phyloP scores from a whole-genome alignment of 805 yeast genomes.

The Cyberlindnera mississippiensis region DNA sequence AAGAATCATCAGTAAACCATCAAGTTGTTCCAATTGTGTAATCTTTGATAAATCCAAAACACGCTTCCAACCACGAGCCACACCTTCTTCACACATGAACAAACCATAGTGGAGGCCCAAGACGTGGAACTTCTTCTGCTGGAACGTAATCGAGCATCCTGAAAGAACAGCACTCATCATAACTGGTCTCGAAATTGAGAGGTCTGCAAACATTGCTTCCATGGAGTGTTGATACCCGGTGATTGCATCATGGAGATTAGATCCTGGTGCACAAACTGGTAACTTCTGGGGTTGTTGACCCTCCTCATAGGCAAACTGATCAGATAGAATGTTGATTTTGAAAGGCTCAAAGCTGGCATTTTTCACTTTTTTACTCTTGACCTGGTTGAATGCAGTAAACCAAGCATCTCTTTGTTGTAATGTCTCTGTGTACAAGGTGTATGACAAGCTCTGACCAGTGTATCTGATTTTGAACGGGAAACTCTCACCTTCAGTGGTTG shows the following conservation, averaged over 20 bases:
- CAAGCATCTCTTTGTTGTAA: conserved; percentile 53
- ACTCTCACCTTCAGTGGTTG: conserved; percentile 15
- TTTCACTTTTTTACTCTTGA: conserved; percentile 39
- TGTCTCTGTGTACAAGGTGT: conserved; percentile 45
- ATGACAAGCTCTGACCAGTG: conserved; percentile 53
- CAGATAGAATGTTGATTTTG: conserved; percentile 47
- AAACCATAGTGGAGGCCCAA: conserved; percentile 66
- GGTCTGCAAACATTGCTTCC: conserved; percentile 22
- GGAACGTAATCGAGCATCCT: conserved; percentile 42
- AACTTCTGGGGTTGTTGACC: conserved; percentile 45
- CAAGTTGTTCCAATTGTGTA: conserved; percentile 57
- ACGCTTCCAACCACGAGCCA: conserved; percentile 49
- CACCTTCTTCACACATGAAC: conserved; percentile 38
- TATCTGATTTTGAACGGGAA: conserved; percentile 49
- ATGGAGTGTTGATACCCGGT: conserved; percentile 31
- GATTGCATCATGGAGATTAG: conserved; percentile 45
- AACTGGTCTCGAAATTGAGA: conserved; percentile 29
- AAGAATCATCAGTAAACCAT: conserved; percentile 52
- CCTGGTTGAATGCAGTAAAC: conserved; percentile 48
- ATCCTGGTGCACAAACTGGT: conserved; percentile 49
- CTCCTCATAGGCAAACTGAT: conserved; percentile 63
- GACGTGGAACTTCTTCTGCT: conserved; percentile 43
- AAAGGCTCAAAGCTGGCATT: conserved; percentile 49
- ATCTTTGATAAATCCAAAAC: conserved; percentile 51
- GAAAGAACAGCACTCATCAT: conserved; percentile 39